A percentile compares a stretch with the other conserved stretches of the same genome.
These are phyloP conservation scores for Solanum paucissectum DNA, from an alignment of 257 asterid species.

Conservation along the genomic window DNA sequence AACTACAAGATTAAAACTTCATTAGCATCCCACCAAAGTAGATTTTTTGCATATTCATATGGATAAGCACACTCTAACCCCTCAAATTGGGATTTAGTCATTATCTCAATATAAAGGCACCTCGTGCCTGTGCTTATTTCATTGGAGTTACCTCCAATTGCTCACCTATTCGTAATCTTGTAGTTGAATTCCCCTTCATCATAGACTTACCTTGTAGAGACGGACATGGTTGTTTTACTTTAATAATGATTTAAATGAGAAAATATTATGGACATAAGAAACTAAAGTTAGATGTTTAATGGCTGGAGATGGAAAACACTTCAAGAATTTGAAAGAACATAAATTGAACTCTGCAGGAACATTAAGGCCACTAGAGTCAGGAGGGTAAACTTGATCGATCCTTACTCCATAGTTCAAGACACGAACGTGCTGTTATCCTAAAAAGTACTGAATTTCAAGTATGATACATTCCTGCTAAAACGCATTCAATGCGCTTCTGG, in stretches of 20 bases:
- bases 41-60: not conserved
- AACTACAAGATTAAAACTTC: not conserved
- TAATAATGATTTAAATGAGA: not conserved
- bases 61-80: not conserved
- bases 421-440: not conserved
- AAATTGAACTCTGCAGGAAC: not conserved
- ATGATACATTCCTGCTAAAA: not conserved
- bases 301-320: not conserved
- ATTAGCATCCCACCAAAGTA: not conserved
- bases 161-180: not conserved
- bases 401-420: not conserved
- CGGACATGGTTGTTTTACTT: not conserved
- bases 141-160: not conserved
- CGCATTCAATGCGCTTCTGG: too few relatives aligned
- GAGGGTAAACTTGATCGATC: not conserved
- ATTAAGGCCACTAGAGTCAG: not conserved
- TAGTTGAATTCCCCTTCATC: not conserved
- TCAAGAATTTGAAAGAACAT: not conserved
- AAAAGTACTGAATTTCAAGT: not conserved
- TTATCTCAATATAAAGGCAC: not conserved
- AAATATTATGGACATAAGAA: not conserved
- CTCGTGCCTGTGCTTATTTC: not conserved
- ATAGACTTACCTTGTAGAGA: not conserved
- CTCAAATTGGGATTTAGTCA: not conserved
- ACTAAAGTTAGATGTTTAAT: not conserved